These are phyloP conservation scores for Aegilops bicornis DNA, from an alignment of 176 grass and related monocot genomes.

Conservation along the genomic window DNA sequence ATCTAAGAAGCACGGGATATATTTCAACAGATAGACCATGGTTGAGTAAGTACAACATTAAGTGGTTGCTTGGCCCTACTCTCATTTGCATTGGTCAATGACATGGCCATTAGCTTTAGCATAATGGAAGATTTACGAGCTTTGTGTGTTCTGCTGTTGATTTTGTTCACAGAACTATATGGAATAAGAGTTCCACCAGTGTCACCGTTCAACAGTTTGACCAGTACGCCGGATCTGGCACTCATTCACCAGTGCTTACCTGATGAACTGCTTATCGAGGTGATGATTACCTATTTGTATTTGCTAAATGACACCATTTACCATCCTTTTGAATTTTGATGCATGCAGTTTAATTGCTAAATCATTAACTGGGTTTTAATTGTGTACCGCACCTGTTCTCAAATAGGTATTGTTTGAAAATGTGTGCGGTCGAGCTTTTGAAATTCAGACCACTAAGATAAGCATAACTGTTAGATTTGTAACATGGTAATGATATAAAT, in stretches of 20 bases:
- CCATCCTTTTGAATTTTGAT: not conserved
- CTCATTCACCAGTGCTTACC: slow-evolving; percentile 84
- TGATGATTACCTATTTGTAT: slow-evolving; percentile 35
- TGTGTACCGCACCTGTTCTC: not conserved
- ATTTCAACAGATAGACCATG: slow-evolving; percentile 84
- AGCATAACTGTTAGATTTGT: not conserved
- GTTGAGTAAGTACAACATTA: slow-evolving; percentile 69
- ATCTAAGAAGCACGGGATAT: slow-evolving; percentile 55
- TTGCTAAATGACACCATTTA: not conserved
- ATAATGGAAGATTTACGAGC: slow-evolving; percentile 8
- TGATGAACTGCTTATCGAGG: slow-evolving; percentile 86
- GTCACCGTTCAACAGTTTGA: slow-evolving; percentile 66
- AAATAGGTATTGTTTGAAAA: not conserved
- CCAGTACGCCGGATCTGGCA: slow-evolving; percentile 66
- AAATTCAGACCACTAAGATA: not conserved
- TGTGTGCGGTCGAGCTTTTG: not conserved
- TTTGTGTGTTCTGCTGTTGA: slow-evolving; percentile 18
- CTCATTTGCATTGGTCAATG: slow-evolving; percentile 22
- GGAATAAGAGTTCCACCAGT: slow-evolving; percentile 80
- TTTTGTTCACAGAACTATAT: slow-evolving; percentile 69
- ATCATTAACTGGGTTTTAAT: not conserved
- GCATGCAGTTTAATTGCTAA: not conserved
- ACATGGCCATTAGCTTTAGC: slow-evolving; percentile 6
- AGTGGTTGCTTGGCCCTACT: slow-evolving; percentile 12
- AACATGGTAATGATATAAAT: not conserved